A percentile compares a stretch with the other conserved stretches of the same genome.
These are phyloP conservation scores for Juncus inflexus DNA, from an alignment of 176 grass and related monocot genomes.

Conservation along the genomic window DNA sequence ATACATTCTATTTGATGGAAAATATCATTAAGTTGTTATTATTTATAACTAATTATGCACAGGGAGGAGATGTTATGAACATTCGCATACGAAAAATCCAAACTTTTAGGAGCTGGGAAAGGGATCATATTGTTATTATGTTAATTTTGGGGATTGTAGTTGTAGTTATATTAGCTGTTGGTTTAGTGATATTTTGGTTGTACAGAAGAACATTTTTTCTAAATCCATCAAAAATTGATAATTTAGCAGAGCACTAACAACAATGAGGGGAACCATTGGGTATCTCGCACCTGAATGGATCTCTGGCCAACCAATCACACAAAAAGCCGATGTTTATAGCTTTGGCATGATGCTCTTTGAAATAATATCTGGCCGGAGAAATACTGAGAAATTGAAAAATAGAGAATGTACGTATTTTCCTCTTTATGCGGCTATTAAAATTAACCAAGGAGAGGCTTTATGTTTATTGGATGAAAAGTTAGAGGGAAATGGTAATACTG, in stretches of 20 bases:
- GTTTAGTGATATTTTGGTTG: neutral
- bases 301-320: slow-evolving; percentile 35
- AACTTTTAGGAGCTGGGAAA: neutral
- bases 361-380: slow-evolving; percentile 41
- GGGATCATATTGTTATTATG: neutral
- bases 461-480: slow-evolving; percentile 18
- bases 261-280: slow-evolving; percentile 40
- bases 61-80: neutral
- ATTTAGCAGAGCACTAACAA: slow-evolving; percentile 41
- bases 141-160: neutral
- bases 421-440: slow-evolving; percentile 17
- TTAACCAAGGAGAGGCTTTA: slow-evolving; percentile 16
- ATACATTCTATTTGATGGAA: neutral
- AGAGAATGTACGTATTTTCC: slow-evolving; percentile 15
- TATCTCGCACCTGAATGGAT: slow-evolving; percentile 74
- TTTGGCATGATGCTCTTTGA: slow-evolving; percentile 49
- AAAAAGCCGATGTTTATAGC: slow-evolving; percentile 52
- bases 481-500: neutral
- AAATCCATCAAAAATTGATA: slow-evolving; percentile 2
- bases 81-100: neutral
- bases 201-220: slow-evolving; percentile 1
- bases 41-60: neutral
- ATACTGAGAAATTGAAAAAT: slow-evolving; percentile 2
- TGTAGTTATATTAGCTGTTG: neutral
- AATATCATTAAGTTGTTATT: neutral